A percentile compares a stretch with the other conserved stretches of the same genome.
Evolutionary conservation across 2,329 filamentous ascomycete genomes (phyloP).

Genomic region (Rhytidhysteron rufulum): DNA sequence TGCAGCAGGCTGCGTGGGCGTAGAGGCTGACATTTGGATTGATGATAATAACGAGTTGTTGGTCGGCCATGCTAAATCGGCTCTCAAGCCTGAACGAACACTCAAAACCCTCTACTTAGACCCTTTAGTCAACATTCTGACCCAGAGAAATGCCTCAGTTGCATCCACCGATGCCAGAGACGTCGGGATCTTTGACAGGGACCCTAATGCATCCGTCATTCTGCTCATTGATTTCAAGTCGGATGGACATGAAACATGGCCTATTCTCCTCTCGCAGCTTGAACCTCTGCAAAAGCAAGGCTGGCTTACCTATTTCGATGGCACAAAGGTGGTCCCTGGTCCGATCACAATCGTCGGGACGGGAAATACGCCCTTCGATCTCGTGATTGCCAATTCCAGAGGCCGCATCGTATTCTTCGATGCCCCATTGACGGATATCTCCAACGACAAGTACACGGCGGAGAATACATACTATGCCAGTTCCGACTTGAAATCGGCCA

Average conservation of each 20-base stretch:
- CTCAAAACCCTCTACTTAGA: slow-evolving; percentile 24
- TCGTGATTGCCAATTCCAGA: slow-evolving; percentile 50
- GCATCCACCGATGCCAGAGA: slow-evolving; percentile 20
- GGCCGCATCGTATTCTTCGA: slow-evolving; percentile 64
- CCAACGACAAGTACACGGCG: slow-evolving; percentile 16
- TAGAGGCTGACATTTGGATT: slow-evolving; percentile 33
- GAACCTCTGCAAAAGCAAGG: slow-evolving; percentile 53
- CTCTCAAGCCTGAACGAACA: slow-evolving; percentile 17
- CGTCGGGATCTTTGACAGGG: slow-evolving; percentile 50
- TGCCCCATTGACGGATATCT: slow-evolving; percentile 51
- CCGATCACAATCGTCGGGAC: slow-evolving; percentile 68
- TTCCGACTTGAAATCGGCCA: slow-evolving; percentile 15
- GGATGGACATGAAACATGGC: slow-evolving; percentile 49
- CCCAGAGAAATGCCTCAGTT: slow-evolving; percentile 19
- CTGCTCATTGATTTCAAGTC: slow-evolving; percentile 70
- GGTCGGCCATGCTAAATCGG: slow-evolving; percentile 23
- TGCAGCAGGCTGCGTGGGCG: slow-evolving; percentile 31
- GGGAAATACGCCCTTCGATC: slow-evolving; percentile 59
- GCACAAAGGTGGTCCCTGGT: slow-evolving; percentile 49
- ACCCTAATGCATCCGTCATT: slow-evolving; percentile 44
- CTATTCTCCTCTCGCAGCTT: slow-evolving; percentile 52
- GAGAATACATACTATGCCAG: slow-evolving; percentile 27
- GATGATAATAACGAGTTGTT: slow-evolving; percentile 20
- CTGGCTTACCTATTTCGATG: slow-evolving; percentile 49
- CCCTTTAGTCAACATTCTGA: slow-evolving; percentile 40